Base-by-base conservation (phyloP, 257 asterid genomes). In the Scutellaria galericulata region DNA sequence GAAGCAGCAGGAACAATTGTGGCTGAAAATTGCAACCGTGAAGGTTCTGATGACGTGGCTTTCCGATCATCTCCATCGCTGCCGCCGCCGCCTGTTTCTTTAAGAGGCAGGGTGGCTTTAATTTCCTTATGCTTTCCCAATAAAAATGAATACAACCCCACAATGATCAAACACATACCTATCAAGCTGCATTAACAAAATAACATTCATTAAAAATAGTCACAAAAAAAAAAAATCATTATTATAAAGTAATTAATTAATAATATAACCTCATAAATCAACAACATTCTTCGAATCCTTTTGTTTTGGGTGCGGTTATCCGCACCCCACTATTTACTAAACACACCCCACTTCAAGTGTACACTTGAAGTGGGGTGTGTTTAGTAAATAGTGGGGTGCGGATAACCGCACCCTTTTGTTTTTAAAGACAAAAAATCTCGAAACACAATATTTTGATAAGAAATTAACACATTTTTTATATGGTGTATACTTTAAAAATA, bases 121-220 rank as follows among this genome's bases (percentile, higher is more conserved):
- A 39, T 13, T 67, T 83, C 95, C 12, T 50, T 56, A 35, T 53
- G 73, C 58, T 73, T 86, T 20, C 86, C 93, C 87, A 86, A 86
- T 20, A 90, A 55, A 81, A 83, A 90, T 0, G 63, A 68, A 51
- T 88, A 88, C 61, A 90, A 15, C 2, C 97, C 97, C 41, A 77
- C 68, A 27, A 90, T 54, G 45, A 83, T 84, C 18, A 88, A 39
- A 55, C 10, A 15, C 90, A 85, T 85, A 6, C 95, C 93, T 45
- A 81, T 27, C 86, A 84, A 81, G 74, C 97, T 86, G 81, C 87
- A 70, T 44, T 22, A 18, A 18, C 18, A 18, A 18, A 18, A 18
- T 18, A 18, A 52, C 27, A 71, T 10, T 6, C 9, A 18, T 18
- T 18, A 18, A 18, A 18, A 18, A 18, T 18, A 18, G 18, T 18